Evolutionary conservation across 1,139 yeast species (phyloP).

Genomic region (Magnusiomyces clavatus): DNA sequence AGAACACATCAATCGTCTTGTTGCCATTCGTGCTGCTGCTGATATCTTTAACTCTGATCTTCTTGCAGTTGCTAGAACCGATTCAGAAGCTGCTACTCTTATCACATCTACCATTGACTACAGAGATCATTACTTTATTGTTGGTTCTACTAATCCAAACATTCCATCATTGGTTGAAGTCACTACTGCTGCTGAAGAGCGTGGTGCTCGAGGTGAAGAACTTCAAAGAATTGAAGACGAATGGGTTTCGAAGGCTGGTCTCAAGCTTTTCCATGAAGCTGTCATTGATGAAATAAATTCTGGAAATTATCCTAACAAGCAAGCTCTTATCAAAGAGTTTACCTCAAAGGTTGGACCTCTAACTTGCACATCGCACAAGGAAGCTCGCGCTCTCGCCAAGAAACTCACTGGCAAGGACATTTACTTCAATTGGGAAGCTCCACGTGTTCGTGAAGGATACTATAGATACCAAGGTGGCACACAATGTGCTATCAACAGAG

Average conservation of each 20-base stretch:
- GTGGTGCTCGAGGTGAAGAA: conserved; percentile 64
- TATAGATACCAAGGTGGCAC: conserved; percentile 96
- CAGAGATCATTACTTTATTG: conserved; percentile 88
- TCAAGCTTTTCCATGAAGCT: conserved; percentile 86
- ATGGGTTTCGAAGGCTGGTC: conserved; percentile 79
- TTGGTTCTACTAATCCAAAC: conserved; percentile 85
- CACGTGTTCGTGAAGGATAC: conserved; percentile 96
- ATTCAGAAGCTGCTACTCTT: conserved; percentile 94
- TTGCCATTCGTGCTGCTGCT: conserved; percentile 92
- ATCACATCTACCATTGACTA: conserved; percentile 89
- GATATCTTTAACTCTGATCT: conserved; percentile 86
- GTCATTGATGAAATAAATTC: conserved; percentile 74
- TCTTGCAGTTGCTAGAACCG: conserved; percentile 89
- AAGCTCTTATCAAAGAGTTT: conserved; percentile 58
- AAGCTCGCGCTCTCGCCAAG: conserved; percentile 72
- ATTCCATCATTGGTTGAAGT: conserved; percentile 66
- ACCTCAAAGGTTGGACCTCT: conserved; percentile 65
- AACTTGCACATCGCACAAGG: conserved; percentile 65
- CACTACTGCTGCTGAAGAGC: conserved; percentile 72
- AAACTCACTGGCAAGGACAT: conserved; percentile 75
- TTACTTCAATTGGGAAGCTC: conserved; percentile 92
- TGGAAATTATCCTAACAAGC: conserved; percentile 55
- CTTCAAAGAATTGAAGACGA: conserved; percentile 70
- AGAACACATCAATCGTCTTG: conserved; percentile 90
- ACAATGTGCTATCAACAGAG: conserved; percentile 96